These are phyloP conservation scores for Curvularia hawaiiensis DNA, from an alignment of 2,329 filamentous ascomycete species.

Conservation along the genomic window DNA sequence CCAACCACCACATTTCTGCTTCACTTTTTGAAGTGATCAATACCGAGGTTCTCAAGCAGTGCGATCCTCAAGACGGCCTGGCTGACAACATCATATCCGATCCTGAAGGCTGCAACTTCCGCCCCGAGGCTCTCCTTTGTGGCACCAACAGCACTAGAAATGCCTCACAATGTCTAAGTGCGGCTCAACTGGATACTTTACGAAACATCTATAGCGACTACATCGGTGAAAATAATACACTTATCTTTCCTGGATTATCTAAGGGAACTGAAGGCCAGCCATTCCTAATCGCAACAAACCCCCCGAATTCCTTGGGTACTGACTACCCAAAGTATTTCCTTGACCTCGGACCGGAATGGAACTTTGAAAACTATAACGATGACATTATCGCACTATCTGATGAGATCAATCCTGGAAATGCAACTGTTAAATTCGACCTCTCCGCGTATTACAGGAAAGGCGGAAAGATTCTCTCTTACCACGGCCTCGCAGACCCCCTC, in stretches of 20 bases:
- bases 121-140: slow-evolving; percentile 49
- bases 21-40: background rate
- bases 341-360: slow-evolving; percentile 2
- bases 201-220: slow-evolving; percentile 51
- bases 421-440: slow-evolving; percentile 57
- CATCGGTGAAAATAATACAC: background rate
- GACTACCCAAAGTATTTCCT: slow-evolving; percentile 53
- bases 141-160: slow-evolving; percentile 23
- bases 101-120: slow-evolving; percentile 51
- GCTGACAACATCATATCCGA: slow-evolving; percentile 56
- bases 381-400: background rate
- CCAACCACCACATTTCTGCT: slow-evolving; percentile 50
- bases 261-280: too few species aligned
- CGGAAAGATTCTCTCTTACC: slow-evolving; percentile 50
- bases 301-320: background rate
- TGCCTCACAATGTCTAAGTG: slow-evolving; percentile 48
- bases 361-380: slow-evolving; percentile 47
- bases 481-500: slow-evolving; percentile 52
- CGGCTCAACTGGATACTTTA: slow-evolving; percentile 50
- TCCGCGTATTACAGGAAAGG: slow-evolving; percentile 51
- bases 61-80: slow-evolving; percentile 57
- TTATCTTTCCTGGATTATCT: too few species aligned
- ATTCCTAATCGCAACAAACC: too few species aligned
- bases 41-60: slow-evolving; percentile 53
- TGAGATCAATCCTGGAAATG: slow-evolving; percentile 53